These are phyloP conservation scores for Rhododendron molle DNA, from an alignment of 148 eudicot genomes.

Conservation along the genomic window DNA sequence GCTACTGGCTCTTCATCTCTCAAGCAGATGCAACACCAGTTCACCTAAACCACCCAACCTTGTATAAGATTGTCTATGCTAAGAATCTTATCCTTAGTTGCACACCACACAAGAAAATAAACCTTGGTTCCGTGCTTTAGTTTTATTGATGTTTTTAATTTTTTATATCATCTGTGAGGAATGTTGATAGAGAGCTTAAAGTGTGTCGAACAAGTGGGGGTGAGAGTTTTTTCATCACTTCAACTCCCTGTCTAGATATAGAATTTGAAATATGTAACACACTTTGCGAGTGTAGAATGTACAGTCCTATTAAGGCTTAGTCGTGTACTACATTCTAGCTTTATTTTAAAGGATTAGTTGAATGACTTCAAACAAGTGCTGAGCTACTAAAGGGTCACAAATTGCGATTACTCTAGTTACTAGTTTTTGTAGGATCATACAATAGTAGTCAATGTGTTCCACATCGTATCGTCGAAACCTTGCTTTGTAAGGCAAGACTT, in stretches of 20 bases:
- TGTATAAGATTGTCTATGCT: neutral
- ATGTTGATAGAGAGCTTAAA: neutral
- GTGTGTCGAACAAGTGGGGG: neutral
- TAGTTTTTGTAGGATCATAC: neutral
- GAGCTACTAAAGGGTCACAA: neutral
- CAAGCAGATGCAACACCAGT: neutral
- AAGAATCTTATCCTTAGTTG: neutral
- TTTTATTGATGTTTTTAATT: neutral
- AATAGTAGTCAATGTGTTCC: neutral
- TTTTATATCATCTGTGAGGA: neutral
- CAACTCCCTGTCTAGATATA: neutral
- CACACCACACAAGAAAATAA: neutral
- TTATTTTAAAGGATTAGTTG: neutral
- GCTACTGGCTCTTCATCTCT: neutral
- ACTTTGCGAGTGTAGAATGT: neutral
- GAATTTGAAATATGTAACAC: neutral
- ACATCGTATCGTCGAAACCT: neutral
- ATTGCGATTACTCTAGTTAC: neutral
- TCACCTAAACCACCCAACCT: neutral
- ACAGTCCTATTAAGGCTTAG: neutral
- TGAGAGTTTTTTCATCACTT: neutral
- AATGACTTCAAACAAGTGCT: neutral
- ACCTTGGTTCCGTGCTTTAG: neutral
- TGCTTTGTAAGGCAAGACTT: neutral
- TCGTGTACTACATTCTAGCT: neutral